Conservation (phyloP, 108 stramenopile genomes). For the Fragilaria crotonensis region DNA sequence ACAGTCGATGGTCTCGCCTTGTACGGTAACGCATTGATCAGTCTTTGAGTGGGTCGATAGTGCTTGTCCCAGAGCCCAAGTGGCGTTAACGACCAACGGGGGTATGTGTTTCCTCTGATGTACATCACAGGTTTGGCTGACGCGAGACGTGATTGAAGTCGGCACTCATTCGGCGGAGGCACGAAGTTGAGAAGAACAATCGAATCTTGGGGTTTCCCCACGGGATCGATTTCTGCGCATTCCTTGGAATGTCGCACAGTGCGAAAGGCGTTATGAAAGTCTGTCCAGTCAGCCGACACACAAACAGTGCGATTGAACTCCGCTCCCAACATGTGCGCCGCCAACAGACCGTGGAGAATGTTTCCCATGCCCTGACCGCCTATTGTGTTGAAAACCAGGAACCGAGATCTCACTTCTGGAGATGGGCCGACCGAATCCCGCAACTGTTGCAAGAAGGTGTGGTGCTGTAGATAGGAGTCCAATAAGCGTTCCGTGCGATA, state of each 20-base stretch:
- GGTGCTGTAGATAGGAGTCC: not conserved
- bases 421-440: not conserved
- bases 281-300: constrained; percentile 12
- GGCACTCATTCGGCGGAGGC: constrained; percentile 25
- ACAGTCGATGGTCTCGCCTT: constrained; percentile 15
- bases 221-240: not conserved
- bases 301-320: constrained; percentile 44
- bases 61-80: constrained; percentile 8
- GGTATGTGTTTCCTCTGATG: constrained; percentile 33
- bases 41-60: constrained; percentile 15
- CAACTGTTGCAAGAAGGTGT: not conserved
- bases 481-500: not conserved
- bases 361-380: constrained; percentile 51
- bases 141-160: constrained; percentile 8
- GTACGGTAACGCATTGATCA: constrained; percentile 20
- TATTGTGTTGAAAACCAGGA: constrained; percentile 6
- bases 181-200: constrained; percentile 6
- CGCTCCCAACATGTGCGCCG: constrained; percentile 32
- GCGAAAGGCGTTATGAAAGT: constrained; percentile 11
- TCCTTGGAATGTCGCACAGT: not conserved
- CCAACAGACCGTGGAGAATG: constrained; percentile 31
- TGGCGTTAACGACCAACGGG: constrained; percentile 26
- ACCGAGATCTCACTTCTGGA: not conserved
- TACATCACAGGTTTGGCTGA: constrained; percentile 3
- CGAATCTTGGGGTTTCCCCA: not conserved